These are phyloP conservation scores for Berkeleyomyces basicola DNA, from an alignment of 2,329 filamentous ascomycete genomes.

Conservation along the genomic window DNA sequence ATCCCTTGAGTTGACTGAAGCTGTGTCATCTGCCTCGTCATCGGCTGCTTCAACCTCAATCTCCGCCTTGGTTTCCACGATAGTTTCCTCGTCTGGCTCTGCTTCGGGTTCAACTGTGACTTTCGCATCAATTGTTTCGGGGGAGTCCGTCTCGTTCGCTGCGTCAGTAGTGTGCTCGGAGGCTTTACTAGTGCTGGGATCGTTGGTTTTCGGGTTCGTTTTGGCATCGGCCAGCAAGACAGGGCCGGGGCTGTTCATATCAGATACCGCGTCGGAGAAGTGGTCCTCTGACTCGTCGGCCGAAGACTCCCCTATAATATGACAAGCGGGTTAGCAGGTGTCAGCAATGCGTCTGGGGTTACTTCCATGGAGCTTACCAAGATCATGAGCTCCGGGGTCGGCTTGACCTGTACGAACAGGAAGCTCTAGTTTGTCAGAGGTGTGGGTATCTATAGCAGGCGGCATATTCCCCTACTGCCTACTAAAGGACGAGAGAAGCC, in stretches of 20 bases:
- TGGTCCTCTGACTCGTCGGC: constrained; percentile 45
- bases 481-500: background rate
- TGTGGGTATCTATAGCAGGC: background rate
- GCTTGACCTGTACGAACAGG: constrained; percentile 17
- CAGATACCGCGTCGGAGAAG: constrained; percentile 50
- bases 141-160: constrained; percentile 16
- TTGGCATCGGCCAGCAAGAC: constrained; percentile 34
- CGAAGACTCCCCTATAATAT: constrained; percentile 8
- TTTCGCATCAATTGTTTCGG: constrained; percentile 16
- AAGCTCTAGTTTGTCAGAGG: constrained; percentile 1
- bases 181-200: constrained; percentile 23
- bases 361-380: constrained; percentile 26
- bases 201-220: background rate
- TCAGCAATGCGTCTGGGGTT: background rate
- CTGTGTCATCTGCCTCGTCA: background rate
- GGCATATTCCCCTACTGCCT: background rate
- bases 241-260: constrained; percentile 25
- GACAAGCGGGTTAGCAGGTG: background rate
- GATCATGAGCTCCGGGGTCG: constrained; percentile 43
- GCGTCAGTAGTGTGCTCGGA: constrained; percentile 37
- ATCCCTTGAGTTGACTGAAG: too few species aligned
- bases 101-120: constrained; percentile 2
- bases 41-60: background rate
- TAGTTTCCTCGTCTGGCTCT: constrained; percentile 9
- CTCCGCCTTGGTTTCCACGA: background rate